Percentiles rank a stretch among this genome's conserved stretches.
phyloP scores from a whole-genome alignment of 139 green algal species.

The Chlamydomonas eustigma region DNA sequence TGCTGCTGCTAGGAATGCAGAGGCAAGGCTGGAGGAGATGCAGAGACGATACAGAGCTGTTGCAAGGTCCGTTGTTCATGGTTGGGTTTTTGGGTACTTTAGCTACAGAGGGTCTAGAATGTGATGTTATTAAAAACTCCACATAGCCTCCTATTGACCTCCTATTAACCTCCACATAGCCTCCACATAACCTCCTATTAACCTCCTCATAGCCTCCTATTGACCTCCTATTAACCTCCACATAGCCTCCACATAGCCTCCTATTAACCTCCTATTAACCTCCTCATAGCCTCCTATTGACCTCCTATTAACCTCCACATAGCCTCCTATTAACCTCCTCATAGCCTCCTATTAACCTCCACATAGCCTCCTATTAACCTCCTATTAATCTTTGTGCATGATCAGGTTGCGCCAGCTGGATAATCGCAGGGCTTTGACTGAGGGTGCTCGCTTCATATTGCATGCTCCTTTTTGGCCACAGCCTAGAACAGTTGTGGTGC shows the following conservation, averaged over 20 bases:
- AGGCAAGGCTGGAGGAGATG: not conserved
- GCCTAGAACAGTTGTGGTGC: not conserved
- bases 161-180: not conserved
- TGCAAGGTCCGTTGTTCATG: not conserved
- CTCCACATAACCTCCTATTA: not conserved
- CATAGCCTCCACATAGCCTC: too few species aligned
- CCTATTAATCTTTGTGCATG: not conserved
- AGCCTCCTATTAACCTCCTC: too few species aligned
- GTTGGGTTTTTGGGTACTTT: not conserved
- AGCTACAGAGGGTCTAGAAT: not conserved
- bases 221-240: too few species aligned
- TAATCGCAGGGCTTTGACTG: constrained; percentile 23
- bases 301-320: not conserved
- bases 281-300: too few species aligned
- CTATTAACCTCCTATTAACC: too few species aligned
- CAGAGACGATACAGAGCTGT: not conserved
- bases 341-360: too few species aligned
- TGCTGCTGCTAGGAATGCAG: not conserved
- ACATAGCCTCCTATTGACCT: not conserved
- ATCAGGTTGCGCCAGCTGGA: constrained; percentile 13
- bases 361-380: too few species aligned
- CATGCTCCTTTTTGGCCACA: not conserved
- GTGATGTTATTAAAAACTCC: not conserved
- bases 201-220: not conserved
- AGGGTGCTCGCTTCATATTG: constrained; percentile 30